A percentile compares a stretch with the other conserved stretches of the same genome.
Evolutionary conservation across 2,329 filamentous ascomycete species (phyloP).

Genomic region (Sporothrix protearum): DNA sequence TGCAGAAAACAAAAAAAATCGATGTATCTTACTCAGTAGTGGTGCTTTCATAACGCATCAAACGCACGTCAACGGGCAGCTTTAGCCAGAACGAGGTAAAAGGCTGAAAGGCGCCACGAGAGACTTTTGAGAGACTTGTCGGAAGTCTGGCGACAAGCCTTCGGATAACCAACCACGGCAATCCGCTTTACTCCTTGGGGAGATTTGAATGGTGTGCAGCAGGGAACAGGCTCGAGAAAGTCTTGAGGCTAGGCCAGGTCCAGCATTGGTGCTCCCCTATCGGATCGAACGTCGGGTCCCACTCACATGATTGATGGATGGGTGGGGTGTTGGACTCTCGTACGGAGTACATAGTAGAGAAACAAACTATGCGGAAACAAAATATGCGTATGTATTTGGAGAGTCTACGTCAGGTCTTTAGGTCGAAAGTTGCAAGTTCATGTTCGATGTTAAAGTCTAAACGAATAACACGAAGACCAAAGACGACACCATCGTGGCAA

Average conservation of each 20-base stretch:
- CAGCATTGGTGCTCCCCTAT: neutral
- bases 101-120: neutral
- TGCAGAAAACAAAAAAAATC: no score
- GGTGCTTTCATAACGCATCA: neutral
- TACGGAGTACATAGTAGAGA: no score
- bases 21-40: neutral
- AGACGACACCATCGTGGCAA: neutral
- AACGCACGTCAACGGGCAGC: neutral
- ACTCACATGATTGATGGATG: slow-evolving; percentile 3
- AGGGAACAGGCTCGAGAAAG: neutral
- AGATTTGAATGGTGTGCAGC: neutral
- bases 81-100: neutral
- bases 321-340: neutral
- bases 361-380: no score
- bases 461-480: neutral
- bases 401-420: neutral
- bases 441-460: neutral
- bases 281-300: neutral
- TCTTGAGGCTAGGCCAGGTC: neutral
- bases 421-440: neutral
- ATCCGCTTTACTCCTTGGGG: slow-evolving; percentile 1
- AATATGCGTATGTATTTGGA: no score
- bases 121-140: neutral
- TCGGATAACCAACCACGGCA: slow-evolving; percentile 3
- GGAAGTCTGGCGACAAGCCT: neutral